Base-by-base conservation (phyloP, 495 filamentous ascomycete species). In the Tuber indicum region DNA sequence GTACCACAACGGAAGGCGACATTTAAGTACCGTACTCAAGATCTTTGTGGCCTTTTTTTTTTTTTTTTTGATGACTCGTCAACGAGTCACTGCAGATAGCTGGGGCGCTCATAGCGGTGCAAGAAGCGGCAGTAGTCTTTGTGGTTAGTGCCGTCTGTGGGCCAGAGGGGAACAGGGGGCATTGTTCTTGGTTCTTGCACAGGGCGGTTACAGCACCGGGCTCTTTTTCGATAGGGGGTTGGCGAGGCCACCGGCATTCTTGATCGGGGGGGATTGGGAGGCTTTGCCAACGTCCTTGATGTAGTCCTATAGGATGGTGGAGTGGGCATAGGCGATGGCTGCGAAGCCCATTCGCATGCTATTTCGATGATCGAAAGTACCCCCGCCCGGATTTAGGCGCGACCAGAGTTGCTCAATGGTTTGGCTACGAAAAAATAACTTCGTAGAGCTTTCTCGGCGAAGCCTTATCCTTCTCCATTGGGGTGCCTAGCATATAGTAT, bases 71-170 rank as follows among this genome's bases (percentile, higher is more conserved):
- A 72, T 71, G 84, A 87, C 16, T 88, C 89, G 6, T 90, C 90
- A 39, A 95, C 85, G 36, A 98, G 88, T 66, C 90, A 88, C 83
- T 32, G 95, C 46, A 97, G 85, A 85, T 93, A 98, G 1, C 85
- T 84, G 0, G 96, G 96, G 45, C 45, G 0, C 72, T 95, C 91
- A 84, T 91, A 99, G 66, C 96, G 89, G 84, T 98, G 96, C 74
- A 85, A 86, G 84, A 99, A 99, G 83, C 92, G 92, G 84, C 96
- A 99, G 82, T 90, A 96, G 82, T 99, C 96, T 80, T 91, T 92
- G 79, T 95, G 89, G 39, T 93, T 92, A 49, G 86, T 86, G 0
- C 90, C 87, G 0, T 85, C 86, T 52, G 88, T 86, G 81, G 96
- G 95, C 0, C 91, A 87, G 0, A 86, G 86, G 43, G 86, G 82